Conservation (phyloP, 106 monocot genomes). For the Iris macrosiphon region DNA sequence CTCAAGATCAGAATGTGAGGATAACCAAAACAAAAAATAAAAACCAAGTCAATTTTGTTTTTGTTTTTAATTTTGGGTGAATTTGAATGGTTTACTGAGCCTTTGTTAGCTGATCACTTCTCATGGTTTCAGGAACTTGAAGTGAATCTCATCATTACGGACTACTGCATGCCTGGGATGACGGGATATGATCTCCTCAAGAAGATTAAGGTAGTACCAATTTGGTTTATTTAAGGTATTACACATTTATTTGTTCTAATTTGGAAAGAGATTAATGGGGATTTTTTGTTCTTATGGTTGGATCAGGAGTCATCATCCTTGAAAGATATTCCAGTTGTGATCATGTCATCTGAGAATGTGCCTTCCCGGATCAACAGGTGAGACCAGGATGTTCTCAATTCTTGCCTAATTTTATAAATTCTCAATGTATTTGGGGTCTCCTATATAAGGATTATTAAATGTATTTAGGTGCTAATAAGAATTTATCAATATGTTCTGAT, state of each 20-base stretch:
- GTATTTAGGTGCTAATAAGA: too few species aligned
- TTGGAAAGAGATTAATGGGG: too few species aligned
- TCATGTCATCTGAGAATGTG: conserved; percentile 91
- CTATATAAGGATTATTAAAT: too few species aligned
- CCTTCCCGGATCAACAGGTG: conserved; percentile 76
- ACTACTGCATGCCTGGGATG: conserved; percentile 97
- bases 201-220: conserved; percentile 58
- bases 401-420: too few species aligned
- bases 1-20: conserved; percentile 10
- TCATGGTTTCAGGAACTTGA: conserved; percentile 19
- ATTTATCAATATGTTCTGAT: too few species aligned
- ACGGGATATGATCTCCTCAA: conserved; percentile 92
- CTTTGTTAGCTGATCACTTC: too few species aligned
- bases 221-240: background rate
- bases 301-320: conserved; percentile 61
- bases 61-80: background rate
- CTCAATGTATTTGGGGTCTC: too few species aligned
- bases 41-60: too few species aligned
- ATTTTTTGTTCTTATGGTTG: too few species aligned
- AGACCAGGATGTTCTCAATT: background rate
- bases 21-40: background rate
- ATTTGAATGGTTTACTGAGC: conserved; percentile 2
- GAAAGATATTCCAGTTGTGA: conserved; percentile 84
- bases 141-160: conserved; percentile 80
- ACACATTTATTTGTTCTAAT: too few species aligned